A percentile compares a stretch with the other conserved stretches of the same genome.
Evolutionary conservation across 768 basidiomycete species (phyloP).

Genomic region (Phanerochaete sordida): DNA sequence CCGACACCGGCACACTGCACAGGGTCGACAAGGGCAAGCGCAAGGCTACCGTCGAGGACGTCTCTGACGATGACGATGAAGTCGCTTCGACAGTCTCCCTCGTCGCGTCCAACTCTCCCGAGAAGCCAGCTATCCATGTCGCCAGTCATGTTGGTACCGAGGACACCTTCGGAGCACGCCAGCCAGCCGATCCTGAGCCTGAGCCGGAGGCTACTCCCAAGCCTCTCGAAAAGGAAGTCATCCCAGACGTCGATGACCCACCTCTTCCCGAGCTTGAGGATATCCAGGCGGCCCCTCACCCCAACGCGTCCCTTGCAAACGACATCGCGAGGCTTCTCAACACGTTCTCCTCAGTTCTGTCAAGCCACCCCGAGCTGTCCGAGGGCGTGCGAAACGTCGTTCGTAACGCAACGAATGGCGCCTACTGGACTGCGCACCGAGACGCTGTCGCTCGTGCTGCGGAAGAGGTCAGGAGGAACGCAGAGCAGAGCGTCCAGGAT

Average conservation of each 20-base stretch:
- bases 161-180: constrained; percentile 15
- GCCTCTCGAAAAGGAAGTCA: constrained; percentile 2
- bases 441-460: constrained; percentile 56
- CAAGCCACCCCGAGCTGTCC: constrained; percentile 68
- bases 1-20: constrained; percentile 1
- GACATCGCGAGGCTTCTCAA: constrained; percentile 64
- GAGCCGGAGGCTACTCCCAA: constrained; percentile 9
- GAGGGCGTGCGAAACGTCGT: constrained; percentile 64
- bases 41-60: constrained; percentile 27
- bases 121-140: constrained; percentile 63
- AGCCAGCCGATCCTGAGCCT: constrained; percentile 3
- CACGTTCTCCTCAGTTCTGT: constrained; percentile 50
- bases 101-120: constrained; percentile 35
- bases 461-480: constrained; percentile 41
- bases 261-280: constrained; percentile 46
- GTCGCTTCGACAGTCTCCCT: constrained; percentile 41
- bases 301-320: constrained; percentile 47
- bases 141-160: constrained; percentile 10
- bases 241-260: constrained; percentile 36
- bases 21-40: constrained; percentile 48
- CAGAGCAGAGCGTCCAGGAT: constrained; percentile 30
- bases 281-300: constrained; percentile 17
- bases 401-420: constrained; percentile 56
- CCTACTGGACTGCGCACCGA: constrained; percentile 68
- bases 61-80: constrained; percentile 24